Conservation (phyloP, 2,329 filamentous ascomycete genomes). For the Fusarium avenaceum region DNA sequence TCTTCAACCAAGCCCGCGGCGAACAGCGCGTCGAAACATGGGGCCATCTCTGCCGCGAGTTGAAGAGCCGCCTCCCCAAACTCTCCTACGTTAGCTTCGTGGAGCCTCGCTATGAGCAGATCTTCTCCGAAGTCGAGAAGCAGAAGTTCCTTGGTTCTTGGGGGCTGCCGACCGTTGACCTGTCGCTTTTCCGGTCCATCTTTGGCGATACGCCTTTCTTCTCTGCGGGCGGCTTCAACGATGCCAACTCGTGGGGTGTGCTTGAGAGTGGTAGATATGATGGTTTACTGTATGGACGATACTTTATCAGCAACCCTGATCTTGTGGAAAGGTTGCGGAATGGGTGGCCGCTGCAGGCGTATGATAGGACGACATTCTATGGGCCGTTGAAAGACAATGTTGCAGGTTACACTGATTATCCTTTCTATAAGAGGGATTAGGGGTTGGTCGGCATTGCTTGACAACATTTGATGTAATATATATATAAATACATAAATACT, state of each 20-base stretch:
- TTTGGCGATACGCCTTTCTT: slow-evolving; percentile 67
- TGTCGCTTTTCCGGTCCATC: slow-evolving; percentile 64
- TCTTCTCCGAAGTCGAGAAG: slow-evolving; percentile 63
- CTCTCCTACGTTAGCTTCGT: slow-evolving; percentile 69
- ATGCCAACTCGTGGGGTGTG: slow-evolving; percentile 64
- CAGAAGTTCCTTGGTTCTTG: slow-evolving; percentile 62
- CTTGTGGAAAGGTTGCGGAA: slow-evolving; percentile 59
- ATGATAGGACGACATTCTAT: slow-evolving; percentile 62
- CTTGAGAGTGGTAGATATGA: slow-evolving; percentile 60
- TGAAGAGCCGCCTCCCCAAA: slow-evolving; percentile 60
- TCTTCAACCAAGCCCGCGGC: slow-evolving; percentile 65
- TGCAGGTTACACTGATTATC: slow-evolving; percentile 56
- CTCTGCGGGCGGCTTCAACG: slow-evolving; percentile 67
- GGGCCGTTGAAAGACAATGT: slow-evolving; percentile 54
- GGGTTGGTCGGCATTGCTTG: rapidly evolving
- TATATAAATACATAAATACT: not conserved
- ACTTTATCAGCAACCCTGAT: slow-evolving; percentile 65
- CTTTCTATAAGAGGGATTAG: slow-evolving; percentile 23
- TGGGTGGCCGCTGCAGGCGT: slow-evolving; percentile 56
- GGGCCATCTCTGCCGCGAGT: slow-evolving; percentile 61
- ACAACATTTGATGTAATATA: not conserved
- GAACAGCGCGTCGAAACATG: slow-evolving; percentile 67
- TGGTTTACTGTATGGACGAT: slow-evolving; percentile 61
- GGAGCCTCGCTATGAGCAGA: slow-evolving; percentile 68
- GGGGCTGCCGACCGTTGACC: slow-evolving; percentile 60